These are phyloP conservation scores for Wallemia mellicola DNA, from an alignment of 1,284 basidiomycete genomes.

Conservation along the genomic window DNA sequence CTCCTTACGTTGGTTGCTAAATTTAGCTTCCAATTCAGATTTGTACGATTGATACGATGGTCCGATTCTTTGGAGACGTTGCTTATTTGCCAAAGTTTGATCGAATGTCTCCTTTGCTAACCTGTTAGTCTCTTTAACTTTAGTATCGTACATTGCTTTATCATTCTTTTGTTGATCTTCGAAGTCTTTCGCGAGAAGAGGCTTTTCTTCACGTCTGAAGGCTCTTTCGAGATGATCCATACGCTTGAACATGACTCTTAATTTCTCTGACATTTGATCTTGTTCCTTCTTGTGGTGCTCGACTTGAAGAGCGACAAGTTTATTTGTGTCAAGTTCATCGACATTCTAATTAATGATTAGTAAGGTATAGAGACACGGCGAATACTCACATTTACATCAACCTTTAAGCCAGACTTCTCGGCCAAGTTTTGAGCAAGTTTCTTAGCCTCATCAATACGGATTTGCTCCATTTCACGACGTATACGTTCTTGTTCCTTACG, in stretches of 20 bases:
- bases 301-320: conserved; percentile 70
- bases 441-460: conserved; percentile 55
- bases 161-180: conserved; percentile 54
- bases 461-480: conserved; percentile 49
- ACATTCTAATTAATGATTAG: conserved; percentile 26
- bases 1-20: conserved; percentile 38
- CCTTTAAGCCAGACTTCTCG: conserved; percentile 57
- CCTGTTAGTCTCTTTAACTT: conserved; percentile 32
- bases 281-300: conserved; percentile 92
- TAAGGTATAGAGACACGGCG: neutral
- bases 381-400: conserved; percentile 38
- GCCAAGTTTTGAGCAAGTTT: conserved; percentile 66
- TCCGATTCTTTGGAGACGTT: conserved; percentile 40
- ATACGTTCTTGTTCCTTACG: conserved; percentile 49
- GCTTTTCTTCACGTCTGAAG: conserved; percentile 73
- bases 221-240: conserved; percentile 91
- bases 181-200: conserved; percentile 63
- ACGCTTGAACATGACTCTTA: conserved; percentile 61
- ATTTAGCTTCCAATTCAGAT: conserved; percentile 29
- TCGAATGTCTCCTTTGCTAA: conserved; percentile 31
- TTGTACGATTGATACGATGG: conserved; percentile 37
- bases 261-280: conserved; percentile 50
- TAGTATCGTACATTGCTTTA: conserved; percentile 32
- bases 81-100: conserved; percentile 45
- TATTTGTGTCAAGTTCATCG: conserved; percentile 57